phyloP scores from a whole-genome alignment of 2,329 filamentous ascomycete species.

The Cadophora sp. region DNA sequence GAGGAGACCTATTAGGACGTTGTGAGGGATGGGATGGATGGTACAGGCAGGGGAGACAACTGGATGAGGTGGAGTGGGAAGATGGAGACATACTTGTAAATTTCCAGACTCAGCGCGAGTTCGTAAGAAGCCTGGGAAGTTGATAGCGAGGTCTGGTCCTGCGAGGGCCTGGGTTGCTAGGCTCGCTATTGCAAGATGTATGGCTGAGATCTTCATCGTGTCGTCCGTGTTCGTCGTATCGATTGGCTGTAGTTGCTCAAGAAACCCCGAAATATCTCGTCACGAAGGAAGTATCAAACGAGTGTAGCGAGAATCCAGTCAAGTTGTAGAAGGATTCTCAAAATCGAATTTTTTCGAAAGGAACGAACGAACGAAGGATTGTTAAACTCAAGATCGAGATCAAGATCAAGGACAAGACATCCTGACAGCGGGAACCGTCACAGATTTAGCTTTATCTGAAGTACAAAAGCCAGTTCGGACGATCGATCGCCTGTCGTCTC shows the following conservation, averaged over 20 bases:
- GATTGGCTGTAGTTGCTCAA: not conserved
- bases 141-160: constrained; percentile 21
- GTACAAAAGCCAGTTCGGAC: constrained; percentile 2
- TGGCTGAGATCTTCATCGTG: not conserved
- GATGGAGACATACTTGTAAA: constrained; percentile 10
- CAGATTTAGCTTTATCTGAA: not conserved
- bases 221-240: not conserved
- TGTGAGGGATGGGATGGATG: too few species aligned
- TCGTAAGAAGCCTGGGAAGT: constrained; percentile 23
- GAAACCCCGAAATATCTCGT: too few species aligned
- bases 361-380: not conserved
- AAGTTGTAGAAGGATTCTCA: too few species aligned
- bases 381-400: not conserved
- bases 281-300: too few species aligned
- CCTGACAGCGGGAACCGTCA: not conserved
- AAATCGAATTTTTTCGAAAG: too few species aligned
- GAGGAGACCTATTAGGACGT: not conserved
- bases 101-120: constrained; percentile 35
- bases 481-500: constrained; percentile 1
- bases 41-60: too few species aligned
- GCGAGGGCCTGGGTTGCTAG: not conserved
- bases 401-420: not conserved
- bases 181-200: not conserved
- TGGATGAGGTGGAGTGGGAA: not conserved
- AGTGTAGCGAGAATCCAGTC: too few species aligned